phyloP scores from a whole-genome alignment of 2,329 filamentous ascomycete genomes.

The Pseudogymnoascus sp. region DNA sequence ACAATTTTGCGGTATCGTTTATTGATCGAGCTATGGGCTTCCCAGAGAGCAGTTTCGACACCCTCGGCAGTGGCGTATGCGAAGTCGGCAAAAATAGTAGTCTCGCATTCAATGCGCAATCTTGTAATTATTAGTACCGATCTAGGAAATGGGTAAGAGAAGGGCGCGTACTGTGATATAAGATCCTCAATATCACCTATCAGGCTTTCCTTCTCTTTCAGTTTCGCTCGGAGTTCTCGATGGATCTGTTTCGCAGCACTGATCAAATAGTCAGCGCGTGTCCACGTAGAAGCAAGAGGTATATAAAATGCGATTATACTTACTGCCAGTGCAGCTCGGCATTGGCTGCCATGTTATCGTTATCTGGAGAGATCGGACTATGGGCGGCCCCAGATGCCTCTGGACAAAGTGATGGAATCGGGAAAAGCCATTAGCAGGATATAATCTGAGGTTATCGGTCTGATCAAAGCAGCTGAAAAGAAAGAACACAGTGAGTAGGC shows the following conservation, averaged over 20 bases:
- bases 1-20: slow-evolving; percentile 66
- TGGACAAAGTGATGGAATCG: slow-evolving; percentile 8
- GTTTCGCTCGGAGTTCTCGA: slow-evolving; percentile 39
- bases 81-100: slow-evolving; percentile 65
- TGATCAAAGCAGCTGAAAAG: neutral
- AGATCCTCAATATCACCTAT: slow-evolving; percentile 39
- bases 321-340: slow-evolving; percentile 46
- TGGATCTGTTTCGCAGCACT: slow-evolving; percentile 40
- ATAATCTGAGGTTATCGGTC: neutral
- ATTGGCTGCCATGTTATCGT: slow-evolving; percentile 20
- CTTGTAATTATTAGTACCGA: slow-evolving; percentile 16
- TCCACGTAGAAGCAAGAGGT: neutral
- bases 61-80: slow-evolving; percentile 54
- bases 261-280: neutral
- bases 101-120: slow-evolving; percentile 53
- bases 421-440: slow-evolving; percentile 6
- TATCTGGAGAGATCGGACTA: slow-evolving; percentile 4
- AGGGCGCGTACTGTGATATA: slow-evolving; percentile 24
- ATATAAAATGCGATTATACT: slow-evolving; percentile 20
- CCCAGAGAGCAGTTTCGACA: slow-evolving; percentile 69
- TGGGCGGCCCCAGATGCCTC: slow-evolving; percentile 8
- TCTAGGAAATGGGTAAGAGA: neutral
- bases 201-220: slow-evolving; percentile 41
- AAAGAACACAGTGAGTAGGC: neutral
- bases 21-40: slow-evolving; percentile 69